Base-by-base conservation (phyloP, 2,329 filamentous ascomycete species). In the Ophiosphaerella narmari region DNA sequence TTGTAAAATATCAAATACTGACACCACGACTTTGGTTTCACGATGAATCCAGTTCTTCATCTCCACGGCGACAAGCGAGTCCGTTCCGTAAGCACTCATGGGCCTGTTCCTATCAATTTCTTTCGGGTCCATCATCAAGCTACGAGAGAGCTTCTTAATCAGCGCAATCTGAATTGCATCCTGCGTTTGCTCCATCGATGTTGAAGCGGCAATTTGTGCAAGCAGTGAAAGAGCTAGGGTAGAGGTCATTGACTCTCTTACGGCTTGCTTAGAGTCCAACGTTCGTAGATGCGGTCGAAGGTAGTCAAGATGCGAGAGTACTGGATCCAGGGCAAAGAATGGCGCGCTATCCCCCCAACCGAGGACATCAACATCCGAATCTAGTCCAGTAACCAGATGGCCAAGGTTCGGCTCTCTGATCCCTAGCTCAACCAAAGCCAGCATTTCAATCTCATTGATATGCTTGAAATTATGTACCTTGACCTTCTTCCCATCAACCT, bases 51-150 rank as follows among this genome's bases (percentile, higher is more conserved):
- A 66, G 18, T 59, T 62, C 23, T 51, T 52, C 7, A 70, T 32
- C 43, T 70, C 66, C 1, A 68, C 51, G 0, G 65, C 66, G 1
- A 67, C 50, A 1, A 70, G 48, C 0, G 61, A 67, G 39, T 68
- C 67, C 0, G 63, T 50, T 0, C 66, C 65, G 14, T 55, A 63
- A 3, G 46, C 33, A 11, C 52, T 49, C 34, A 67, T 32, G 2
- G 52, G 32, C 6, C 50, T 33, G 0, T 4, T n/a, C 0, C 48
- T 21, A 18, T 67, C 63, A 11, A 67, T 43, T 1, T 65, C 62
- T 1, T 40, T 12, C 0, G 48, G 33, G 7, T 57, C 38, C 42
- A 61, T 68, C 33, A 46, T 52, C 29, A 66, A 16, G 6, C 44
- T 49, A 11, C 50, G 46, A 2, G 57, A 47, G 6, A 62, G 21